A percentile compares a stretch with the other conserved stretches of the same genome.
Conservation (phyloP, 2,329 filamentous ascomycete genomes). For the Monosporascus sp. region DNA sequence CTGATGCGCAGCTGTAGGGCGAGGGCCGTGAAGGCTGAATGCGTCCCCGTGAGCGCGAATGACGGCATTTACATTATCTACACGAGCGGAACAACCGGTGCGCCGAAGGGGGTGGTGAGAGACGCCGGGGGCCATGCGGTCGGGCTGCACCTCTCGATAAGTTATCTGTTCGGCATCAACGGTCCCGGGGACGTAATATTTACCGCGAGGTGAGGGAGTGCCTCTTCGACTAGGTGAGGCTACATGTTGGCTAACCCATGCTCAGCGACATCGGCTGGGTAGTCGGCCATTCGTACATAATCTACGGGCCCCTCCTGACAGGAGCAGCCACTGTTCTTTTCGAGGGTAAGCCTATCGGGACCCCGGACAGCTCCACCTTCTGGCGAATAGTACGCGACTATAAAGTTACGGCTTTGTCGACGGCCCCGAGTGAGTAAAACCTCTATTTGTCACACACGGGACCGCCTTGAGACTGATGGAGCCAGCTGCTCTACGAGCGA, state of each 20-base stretch:
- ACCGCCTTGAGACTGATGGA: background rate
- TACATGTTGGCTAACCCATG: conserved; percentile 7
- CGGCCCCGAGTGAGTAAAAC: conserved; percentile 61
- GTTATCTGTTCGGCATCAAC: conserved; percentile 75
- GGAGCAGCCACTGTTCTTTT: conserved; percentile 85
- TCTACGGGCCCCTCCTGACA: conserved; percentile 80
- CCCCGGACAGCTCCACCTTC: conserved; percentile 79
- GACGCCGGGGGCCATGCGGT: conserved; percentile 85
- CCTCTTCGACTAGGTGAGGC: background rate
- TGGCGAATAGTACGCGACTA: conserved; percentile 85
- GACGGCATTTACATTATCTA: conserved; percentile 84
- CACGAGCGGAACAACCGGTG: conserved; percentile 67
- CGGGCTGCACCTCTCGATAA: conserved; percentile 74
- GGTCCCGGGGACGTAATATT: conserved; percentile 71
- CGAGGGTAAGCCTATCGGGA: conserved; percentile 91
- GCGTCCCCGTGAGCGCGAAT: conserved; percentile 71
- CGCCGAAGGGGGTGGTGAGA: conserved; percentile 66
- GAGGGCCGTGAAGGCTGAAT: conserved; percentile 62
- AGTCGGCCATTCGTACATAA: conserved; percentile 79
- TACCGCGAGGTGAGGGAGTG: conserved; percentile 40
- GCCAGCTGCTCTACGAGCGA: conserved; percentile 70
- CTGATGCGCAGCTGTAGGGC: conserved; percentile 66
- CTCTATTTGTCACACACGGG: background rate
- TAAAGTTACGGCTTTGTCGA: conserved; percentile 78
- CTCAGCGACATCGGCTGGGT: conserved; percentile 81